Evolutionary conservation across 805 yeast genomes (phyloP).

Genomic region (Metschnikowia dekortorum): DNA sequence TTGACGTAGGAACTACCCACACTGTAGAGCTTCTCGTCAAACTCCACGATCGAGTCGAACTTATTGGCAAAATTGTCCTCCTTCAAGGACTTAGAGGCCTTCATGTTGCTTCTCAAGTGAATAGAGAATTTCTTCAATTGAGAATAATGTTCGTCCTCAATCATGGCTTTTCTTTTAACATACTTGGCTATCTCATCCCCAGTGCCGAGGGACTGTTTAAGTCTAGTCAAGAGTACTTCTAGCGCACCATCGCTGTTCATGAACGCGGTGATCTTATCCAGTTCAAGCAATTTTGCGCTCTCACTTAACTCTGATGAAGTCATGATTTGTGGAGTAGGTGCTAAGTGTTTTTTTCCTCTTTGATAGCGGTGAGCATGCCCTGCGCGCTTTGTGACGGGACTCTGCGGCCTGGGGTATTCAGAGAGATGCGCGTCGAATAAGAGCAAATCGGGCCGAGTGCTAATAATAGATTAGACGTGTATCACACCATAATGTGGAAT

Average conservation of each 20-base stretch:
- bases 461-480: background rate
- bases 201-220: conserved; percentile 75
- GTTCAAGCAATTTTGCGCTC: conserved; percentile 16
- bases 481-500: background rate
- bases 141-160: conserved; percentile 73
- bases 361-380: background rate
- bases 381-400: background rate
- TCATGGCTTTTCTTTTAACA: conserved; percentile 68
- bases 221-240: conserved; percentile 63
- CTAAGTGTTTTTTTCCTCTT: background rate
- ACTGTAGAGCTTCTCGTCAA: conserved; percentile 67
- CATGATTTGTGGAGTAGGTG: background rate
- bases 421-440: background rate
- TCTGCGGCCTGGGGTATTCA: background rate
- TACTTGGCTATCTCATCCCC: conserved; percentile 83
- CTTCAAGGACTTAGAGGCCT: conserved; percentile 41
- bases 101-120: conserved; percentile 47
- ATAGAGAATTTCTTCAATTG: conserved; percentile 70
- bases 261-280: conserved; percentile 46
- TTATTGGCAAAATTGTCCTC: conserved; percentile 63
- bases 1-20: conserved; percentile 75
- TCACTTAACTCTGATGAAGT: conserved; percentile 5
- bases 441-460: background rate
- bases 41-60: conserved; percentile 64
- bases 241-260: conserved; percentile 71